Base-by-base conservation (phyloP, 768 basidiomycete genomes). In the Rhizopogon vesiculosus region DNA sequence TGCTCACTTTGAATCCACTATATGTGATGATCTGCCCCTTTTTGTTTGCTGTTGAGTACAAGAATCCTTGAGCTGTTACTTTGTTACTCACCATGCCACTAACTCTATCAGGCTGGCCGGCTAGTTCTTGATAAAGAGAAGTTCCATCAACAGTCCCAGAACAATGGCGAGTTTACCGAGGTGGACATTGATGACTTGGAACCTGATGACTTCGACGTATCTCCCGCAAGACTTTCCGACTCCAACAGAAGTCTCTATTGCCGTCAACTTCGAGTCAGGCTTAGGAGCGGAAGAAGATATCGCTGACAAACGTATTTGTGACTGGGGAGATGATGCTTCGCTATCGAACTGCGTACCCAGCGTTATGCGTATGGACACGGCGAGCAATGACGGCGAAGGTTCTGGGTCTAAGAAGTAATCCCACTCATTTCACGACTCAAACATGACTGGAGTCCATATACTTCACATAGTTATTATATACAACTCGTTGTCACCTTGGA, bases 11-110 rank as follows among this genome's bases (percentile, higher is more conserved):
- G 45, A 13, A 46, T 33, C 18, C 8, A n/a, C n/a, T n/a, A 10
- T 31, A 31, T 12, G 29, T 46, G 7, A 10, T 46, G n/a, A 6
- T 33, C 13, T 7, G 6, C 18, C 33, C 6, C 18, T 31, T 46
- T 46, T 46, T 29, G 45, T 46, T 46, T 46, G 45, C 29, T 33
- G 45, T 46, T 46, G 45, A 46, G 45, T 46, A n/a, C 45, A 3
- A 33, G 22, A 18, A 46, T 46, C 12, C 12, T 19, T 18, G 10
- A 7, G 28, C 12, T 3, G 18, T 19, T 12, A 13, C 19, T 33
- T n/a, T 18, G n/a, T 46, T 46, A 7, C 45, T 46, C 31, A 46
- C 33, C 33, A 25, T 25, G 22, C 22, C 22, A 25, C 3, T 25
- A 12, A 5, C 29, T 46, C 33, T 46, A 4, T 19, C 45, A 46